A percentile compares a stretch with the other conserved stretches of the same genome.
These are phyloP conservation scores for Fusarium sp. DNA, from an alignment of 2,329 filamentous ascomycete genomes.

Conservation along the genomic window DNA sequence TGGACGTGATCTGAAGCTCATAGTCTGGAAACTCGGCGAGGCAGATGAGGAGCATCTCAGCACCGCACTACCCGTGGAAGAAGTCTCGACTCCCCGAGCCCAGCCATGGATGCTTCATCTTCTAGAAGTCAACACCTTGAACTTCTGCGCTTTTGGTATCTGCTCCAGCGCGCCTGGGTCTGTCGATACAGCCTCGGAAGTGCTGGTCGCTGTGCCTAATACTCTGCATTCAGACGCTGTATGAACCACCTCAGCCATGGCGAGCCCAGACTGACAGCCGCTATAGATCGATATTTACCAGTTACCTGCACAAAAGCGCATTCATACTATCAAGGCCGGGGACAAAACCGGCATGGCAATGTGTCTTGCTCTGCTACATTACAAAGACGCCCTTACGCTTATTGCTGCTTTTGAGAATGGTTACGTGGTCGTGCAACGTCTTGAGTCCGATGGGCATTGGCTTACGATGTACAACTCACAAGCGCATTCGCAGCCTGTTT, in stretches of 20 bases:
- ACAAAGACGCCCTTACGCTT: slow-evolving; percentile 68
- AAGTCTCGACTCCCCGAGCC: slow-evolving; percentile 60
- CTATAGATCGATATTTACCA: slow-evolving; percentile 82
- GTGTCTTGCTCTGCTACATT: slow-evolving; percentile 76
- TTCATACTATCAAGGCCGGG: slow-evolving; percentile 67
- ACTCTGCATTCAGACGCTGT: slow-evolving; percentile 79
- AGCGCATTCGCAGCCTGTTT: slow-evolving; percentile 82
- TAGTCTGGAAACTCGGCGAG: slow-evolving; percentile 81
- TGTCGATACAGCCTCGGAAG: slow-evolving; percentile 53
- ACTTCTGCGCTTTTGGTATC: slow-evolving; percentile 88
- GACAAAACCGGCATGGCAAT: slow-evolving; percentile 85
- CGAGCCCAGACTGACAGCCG: slow-evolving; percentile 7
- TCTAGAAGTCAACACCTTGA: slow-evolving; percentile 90
- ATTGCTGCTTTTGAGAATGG: slow-evolving; percentile 90
- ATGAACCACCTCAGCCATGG: slow-evolving; percentile 19
- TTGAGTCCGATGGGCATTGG: slow-evolving; percentile 60
- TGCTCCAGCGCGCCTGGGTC: slow-evolving; percentile 58
- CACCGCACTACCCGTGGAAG: slow-evolving; percentile 78
- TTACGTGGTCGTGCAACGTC: slow-evolving; percentile 74
- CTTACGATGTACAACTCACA: slow-evolving; percentile 72
- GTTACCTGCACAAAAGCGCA: slow-evolving; percentile 79
- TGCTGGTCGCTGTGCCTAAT: slow-evolving; percentile 85
- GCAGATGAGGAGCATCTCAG: slow-evolving; percentile 75
- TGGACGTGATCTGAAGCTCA: slow-evolving; percentile 87
- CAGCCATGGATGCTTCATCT: slow-evolving; percentile 89